A percentile compares a stretch with the other conserved stretches of the same genome.
phyloP scores from a whole-genome alignment of 495 filamentous ascomycete species.

The Aspergillus panamensis region DNA sequence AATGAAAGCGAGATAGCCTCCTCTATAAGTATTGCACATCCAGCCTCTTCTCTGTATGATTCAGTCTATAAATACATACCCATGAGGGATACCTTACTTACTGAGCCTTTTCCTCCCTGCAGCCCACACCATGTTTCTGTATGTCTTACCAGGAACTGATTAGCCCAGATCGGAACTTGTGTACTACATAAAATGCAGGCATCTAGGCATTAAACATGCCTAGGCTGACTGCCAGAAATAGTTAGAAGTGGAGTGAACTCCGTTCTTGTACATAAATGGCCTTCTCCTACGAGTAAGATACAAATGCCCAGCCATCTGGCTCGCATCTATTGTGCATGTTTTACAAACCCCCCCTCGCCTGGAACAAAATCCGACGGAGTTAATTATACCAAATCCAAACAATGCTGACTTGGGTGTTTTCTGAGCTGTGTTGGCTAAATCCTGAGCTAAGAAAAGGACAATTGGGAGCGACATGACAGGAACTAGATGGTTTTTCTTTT shows the following conservation, averaged over 20 bases:
- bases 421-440: not conserved
- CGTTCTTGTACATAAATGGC: too few relatives aligned
- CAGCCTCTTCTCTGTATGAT: not conserved
- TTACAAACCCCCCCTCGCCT: constrained; percentile 5
- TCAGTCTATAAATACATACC: constrained; percentile 3
- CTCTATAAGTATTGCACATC: not conserved
- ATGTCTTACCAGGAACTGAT: constrained; percentile 14
- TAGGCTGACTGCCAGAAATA: not conserved
- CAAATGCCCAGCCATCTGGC: constrained; percentile 9
- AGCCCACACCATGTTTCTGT: constrained; percentile 1
- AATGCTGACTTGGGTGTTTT: not conserved
- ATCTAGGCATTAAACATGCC: not conserved
- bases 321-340: constrained; percentile 18
- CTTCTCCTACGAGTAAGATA: not conserved
- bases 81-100: not conserved
- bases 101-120: not conserved
- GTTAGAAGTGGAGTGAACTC: too few relatives aligned
- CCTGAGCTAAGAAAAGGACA: too few relatives aligned
- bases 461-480: too few relatives aligned
- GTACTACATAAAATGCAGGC: not conserved
- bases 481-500: too few relatives aligned
- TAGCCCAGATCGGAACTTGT: not conserved
- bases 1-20: not conserved
- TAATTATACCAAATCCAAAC: not conserved
- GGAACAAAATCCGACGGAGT: not conserved